Base-by-base conservation (phyloP, 257 asterid genomes). In the Forsythia viridissima region DNA sequence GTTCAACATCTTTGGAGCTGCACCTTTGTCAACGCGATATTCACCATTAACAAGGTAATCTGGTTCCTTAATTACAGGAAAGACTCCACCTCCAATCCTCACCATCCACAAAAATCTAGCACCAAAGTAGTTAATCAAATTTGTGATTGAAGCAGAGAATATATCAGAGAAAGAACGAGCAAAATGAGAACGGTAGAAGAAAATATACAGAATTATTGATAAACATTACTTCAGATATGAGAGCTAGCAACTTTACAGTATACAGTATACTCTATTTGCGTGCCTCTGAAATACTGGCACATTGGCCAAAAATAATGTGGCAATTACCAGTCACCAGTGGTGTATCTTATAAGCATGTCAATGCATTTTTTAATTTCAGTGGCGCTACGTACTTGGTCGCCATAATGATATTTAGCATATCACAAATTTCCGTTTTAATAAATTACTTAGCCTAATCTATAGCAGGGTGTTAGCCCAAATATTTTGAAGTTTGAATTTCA, bases 21-120 rank as follows among this genome's bases (percentile, higher is more conserved):
- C 99, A 81, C 99, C 99, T 87, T 90, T 92, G 84, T 96, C 99
- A 66, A 96, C 98, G 78, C 98, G 99, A 80, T 91, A 96, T 87
- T 96, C 99, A 73, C 99, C 99, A 80, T 96, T 96, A 82, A 89
- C 99, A 77, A 96, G 99, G 89, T 96, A 96, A 90, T 96, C 99
- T 36, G 98, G 97, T 77, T 96, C 99, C 89, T 96, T 93, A 69
- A 96, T 96, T 44, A 96, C 93, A 61, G 99, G 99, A 75, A 92
- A 96, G 72, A 96, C 97, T 52, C 98, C 98, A 0, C 99, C 99
- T 74, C 98, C 99, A 79, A 96, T 96, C 85, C 99, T 89, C 77
- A 96, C 99, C 99, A 96, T 96, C 99, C 99, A 96, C 88, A 96
- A 88, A 85, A 96, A 95, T 82, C 99, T 94, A 88, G 63, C 20